Base-by-base conservation (phyloP, 441 rosid species). In the Rhodomyrtus psidioides region DNA sequence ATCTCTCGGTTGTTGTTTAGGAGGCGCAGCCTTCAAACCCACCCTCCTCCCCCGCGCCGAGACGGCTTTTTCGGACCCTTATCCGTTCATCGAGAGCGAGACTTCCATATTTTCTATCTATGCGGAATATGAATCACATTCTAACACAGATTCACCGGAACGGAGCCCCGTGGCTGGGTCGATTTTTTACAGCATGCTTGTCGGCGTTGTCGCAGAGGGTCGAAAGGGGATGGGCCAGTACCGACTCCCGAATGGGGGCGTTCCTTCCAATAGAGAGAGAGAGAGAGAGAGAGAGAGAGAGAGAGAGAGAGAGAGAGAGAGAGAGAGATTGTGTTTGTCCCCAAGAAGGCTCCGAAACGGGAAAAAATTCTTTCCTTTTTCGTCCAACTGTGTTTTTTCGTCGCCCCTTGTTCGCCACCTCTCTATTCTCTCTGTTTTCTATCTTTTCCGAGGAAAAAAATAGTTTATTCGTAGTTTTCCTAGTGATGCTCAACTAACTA, bases 141-240 rank as follows among this genome's bases (percentile, higher is more conserved):
- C 15, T 1, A 0, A 3, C 14, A 46, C 4, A 12, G 3, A 3
- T 10, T 49, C 14, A 10, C 0, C 4, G 14, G 4, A 49, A 4
- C 15, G 13, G 51, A 9, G 53, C 4, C 53, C 3, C 14, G 4
- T 12, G 53, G 14, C 15, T 3, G 15, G 53, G 13, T 51, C 15
- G 15, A 51, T 51, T 51, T 51, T 51, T 51, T 12, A 51, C 14
- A 0, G 14, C 60, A 26, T 57, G 60, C 28, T 26, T 12, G 60
- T 57, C 60, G 15, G 49, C 21, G n/a, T 26, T 5, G 60, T 57
- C 60, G 15, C 79, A 70, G n/a, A 21, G 49, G 49, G 49, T 70
- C 9, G 49, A 70, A 2, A 44, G 75, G 34, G 53, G 53, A 19
- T 2, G 12, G 74, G 74, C 39, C 39, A 15, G 39, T 60, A 34